Conservation (phyloP, 2,329 filamentous ascomycete species). For the Sporothrix variecibatus region DNA sequence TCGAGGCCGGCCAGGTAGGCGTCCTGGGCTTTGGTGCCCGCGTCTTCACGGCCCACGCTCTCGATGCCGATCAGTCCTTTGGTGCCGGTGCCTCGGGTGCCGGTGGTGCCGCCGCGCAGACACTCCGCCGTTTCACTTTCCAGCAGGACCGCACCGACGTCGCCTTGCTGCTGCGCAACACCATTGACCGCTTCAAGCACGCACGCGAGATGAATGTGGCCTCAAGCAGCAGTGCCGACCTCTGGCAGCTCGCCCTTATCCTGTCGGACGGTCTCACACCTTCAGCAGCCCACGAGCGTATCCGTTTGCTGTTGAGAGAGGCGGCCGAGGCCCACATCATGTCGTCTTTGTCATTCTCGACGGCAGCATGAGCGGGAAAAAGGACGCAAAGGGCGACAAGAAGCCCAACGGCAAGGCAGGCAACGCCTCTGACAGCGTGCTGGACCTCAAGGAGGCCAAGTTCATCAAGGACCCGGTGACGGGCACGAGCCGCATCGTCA, state of each 20-base stretch:
- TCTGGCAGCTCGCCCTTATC: slow-evolving; percentile 94
- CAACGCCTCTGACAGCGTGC: slow-evolving; percentile 63
- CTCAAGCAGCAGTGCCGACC: slow-evolving; percentile 58
- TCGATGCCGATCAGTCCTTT: slow-evolving; percentile 74
- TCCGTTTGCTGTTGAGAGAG: slow-evolving; percentile 79
- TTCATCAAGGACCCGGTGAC: slow-evolving; percentile 66
- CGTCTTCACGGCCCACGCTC: slow-evolving; percentile 82
- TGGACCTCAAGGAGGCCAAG: slow-evolving; percentile 84
- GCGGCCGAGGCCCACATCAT: slow-evolving; percentile 94
- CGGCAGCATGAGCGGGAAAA: slow-evolving; percentile 49
- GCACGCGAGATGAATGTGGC: slow-evolving; percentile 56
- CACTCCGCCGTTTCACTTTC: slow-evolving; percentile 84
- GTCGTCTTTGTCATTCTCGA: slow-evolving; percentile 98
- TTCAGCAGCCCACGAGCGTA: slow-evolving; percentile 73
- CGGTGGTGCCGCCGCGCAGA: slow-evolving; percentile 74
- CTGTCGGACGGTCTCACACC: slow-evolving; percentile 94
- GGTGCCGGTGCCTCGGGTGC: slow-evolving; percentile 36
- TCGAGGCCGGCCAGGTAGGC: slow-evolving; percentile 92
- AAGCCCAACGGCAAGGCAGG: slow-evolving; percentile 33
- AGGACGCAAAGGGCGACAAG: slow-evolving; percentile 35
- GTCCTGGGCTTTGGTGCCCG: slow-evolving; percentile 86
- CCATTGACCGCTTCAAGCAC: slow-evolving; percentile 77
- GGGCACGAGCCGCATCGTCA: slow-evolving; percentile 68
- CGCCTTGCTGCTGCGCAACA: slow-evolving; percentile 71
- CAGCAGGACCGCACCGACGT: slow-evolving; percentile 85